Percentiles rank a stretch among this genome's conserved stretches.
These are phyloP conservation scores for Rhizomucor pusillus DNA, from an alignment of 371 early-diverging fungal genomes.

Conservation along the genomic window DNA sequence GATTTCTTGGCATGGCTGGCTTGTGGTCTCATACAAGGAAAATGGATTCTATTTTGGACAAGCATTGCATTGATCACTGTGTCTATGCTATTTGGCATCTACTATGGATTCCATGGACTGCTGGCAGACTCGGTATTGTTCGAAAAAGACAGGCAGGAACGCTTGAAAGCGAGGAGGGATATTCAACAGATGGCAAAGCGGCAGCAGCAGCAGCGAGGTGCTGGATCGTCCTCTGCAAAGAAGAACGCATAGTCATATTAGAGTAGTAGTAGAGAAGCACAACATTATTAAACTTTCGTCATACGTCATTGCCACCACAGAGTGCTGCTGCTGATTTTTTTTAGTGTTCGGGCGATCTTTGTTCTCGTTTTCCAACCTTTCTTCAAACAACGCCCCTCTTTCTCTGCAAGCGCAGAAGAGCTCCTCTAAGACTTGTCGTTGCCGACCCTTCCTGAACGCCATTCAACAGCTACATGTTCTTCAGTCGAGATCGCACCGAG, in stretches of 20 bases:
- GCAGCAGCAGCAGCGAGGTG: constrained; percentile 12
- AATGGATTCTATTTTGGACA: constrained; percentile 32
- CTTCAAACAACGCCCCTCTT: not conserved
- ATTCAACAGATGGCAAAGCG: constrained; percentile 28
- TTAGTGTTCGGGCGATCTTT: no score
- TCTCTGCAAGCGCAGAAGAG: not conserved
- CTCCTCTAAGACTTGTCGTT: not conserved
- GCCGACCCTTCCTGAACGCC: not conserved
- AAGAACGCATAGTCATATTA: not conserved
- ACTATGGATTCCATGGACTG: constrained; percentile 39
- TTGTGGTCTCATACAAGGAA: constrained; percentile 27
- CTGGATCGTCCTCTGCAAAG: not conserved
- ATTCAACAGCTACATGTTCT: constrained; percentile 11
- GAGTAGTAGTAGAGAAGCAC: no score
- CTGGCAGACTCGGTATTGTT: constrained; percentile 41
- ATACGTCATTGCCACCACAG: no score
- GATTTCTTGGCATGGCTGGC: constrained; percentile 17
- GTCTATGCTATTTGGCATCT: constrained; percentile 35
- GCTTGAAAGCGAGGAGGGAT: constrained; percentile 20
- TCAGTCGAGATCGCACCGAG: constrained; percentile 20
- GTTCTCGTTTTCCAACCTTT: not conserved
- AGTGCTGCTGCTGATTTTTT: no score
- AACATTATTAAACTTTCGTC: no score
- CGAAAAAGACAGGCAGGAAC: constrained; percentile 32
- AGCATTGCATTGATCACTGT: constrained; percentile 25